These are phyloP conservation scores for Somion occarium DNA, from an alignment of 1,284 basidiomycete species.

Conservation along the genomic window DNA sequence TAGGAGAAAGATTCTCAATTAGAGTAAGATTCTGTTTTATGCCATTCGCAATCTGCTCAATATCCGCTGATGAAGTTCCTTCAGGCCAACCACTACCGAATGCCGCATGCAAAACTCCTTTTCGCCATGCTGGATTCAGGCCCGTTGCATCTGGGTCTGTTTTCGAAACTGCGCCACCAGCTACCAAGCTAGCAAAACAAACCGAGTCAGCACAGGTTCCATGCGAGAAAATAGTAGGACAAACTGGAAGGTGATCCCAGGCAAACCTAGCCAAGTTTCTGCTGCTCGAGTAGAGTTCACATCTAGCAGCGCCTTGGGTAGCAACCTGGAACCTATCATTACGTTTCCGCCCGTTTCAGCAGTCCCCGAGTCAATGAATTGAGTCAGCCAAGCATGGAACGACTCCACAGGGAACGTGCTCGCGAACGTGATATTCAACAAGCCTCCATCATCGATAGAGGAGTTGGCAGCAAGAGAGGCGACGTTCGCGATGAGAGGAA, in stretches of 20 bases:
- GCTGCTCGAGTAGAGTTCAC: constrained; percentile 25
- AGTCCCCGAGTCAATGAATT: constrained; percentile 9
- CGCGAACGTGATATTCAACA: constrained; percentile 15
- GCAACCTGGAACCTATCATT: constrained; percentile 32
- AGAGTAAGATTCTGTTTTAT: constrained; percentile 24
- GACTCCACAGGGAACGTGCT: constrained; percentile 17
- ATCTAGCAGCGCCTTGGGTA: constrained; percentile 29
- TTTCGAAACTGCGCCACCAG: constrained; percentile 34
- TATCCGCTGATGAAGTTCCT: constrained; percentile 20
- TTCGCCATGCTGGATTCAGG: constrained; percentile 40
- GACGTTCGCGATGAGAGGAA: constrained; percentile 27
- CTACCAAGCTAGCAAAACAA: constrained; percentile 26
- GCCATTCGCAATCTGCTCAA: constrained; percentile 22
- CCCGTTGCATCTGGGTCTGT: constrained; percentile 33
- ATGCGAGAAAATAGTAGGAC: not conserved
- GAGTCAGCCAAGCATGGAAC: constrained; percentile 25
- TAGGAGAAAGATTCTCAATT: constrained; percentile 21
- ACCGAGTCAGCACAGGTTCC: not conserved
- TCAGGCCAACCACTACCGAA: constrained; percentile 29
- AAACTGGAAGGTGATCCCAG: constrained; percentile 14
- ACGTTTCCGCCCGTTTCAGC: constrained; percentile 15
- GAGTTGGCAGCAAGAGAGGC: constrained; percentile 18
- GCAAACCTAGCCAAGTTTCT: constrained; percentile 23
- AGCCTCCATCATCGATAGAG: constrained; percentile 10
- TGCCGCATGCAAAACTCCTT: constrained; percentile 28